These are phyloP conservation scores for Escallonia herrerae DNA, from an alignment of 129 eudicot genomes.

Conservation along the genomic window DNA sequence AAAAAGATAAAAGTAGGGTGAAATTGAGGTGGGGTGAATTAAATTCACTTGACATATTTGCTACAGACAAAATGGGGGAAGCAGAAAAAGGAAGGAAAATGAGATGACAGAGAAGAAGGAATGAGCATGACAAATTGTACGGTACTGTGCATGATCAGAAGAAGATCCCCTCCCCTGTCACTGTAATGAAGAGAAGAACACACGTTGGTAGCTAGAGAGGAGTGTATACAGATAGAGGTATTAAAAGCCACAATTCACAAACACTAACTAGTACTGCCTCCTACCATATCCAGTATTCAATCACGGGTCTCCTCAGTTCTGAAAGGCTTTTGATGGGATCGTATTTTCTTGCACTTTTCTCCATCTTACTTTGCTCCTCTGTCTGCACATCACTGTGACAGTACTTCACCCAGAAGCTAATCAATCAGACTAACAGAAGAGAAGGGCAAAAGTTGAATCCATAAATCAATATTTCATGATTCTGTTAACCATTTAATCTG, in stretches of 20 bases:
- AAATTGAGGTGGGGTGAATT: background rate
- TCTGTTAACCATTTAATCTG: too few species aligned
- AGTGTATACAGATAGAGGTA: too few species aligned
- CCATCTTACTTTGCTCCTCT: background rate
- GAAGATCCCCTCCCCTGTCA: background rate
- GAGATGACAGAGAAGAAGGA: slow-evolving; percentile 14
- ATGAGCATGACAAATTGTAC: slow-evolving; percentile 1
- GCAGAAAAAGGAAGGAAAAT: slow-evolving; percentile 17
- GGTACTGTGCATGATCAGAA: background rate
- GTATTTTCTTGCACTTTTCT: slow-evolving; percentile 6
- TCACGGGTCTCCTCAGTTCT: slow-evolving; percentile 11
- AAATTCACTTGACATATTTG: slow-evolving; percentile 18
- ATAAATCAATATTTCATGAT: too few species aligned
- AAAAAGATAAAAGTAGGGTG: background rate
- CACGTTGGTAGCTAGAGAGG: background rate
- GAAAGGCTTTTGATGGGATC: slow-evolving; percentile 10
- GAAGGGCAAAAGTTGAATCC: too few species aligned
- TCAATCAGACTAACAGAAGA: too few species aligned
- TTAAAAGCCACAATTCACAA: too few species aligned
- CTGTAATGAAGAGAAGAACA: background rate
- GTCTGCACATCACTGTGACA: background rate
- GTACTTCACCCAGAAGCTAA: too few species aligned
- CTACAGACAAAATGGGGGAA: slow-evolving; percentile 26
- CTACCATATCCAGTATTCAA: slow-evolving; percentile 10
- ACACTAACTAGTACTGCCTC: background rate